These are phyloP conservation scores for Colletotrichum australisinense DNA, from an alignment of 2,329 filamentous ascomycete genomes.

Conservation along the genomic window DNA sequence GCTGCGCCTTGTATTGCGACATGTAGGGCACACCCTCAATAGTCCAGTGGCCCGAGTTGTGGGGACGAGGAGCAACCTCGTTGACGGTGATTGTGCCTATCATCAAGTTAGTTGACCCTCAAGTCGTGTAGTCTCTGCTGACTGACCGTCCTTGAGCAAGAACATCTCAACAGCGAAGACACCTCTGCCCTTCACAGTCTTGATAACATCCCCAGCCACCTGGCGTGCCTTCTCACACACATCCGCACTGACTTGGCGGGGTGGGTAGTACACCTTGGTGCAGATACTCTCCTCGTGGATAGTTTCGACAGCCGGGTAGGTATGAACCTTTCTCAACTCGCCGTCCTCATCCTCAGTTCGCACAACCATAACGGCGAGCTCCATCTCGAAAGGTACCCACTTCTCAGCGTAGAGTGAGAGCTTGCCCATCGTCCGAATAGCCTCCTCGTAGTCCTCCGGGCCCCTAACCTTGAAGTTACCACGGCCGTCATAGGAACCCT, in stretches of 20 bases:
- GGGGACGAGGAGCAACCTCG: conserved; percentile 79
- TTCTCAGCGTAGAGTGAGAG: conserved; percentile 88
- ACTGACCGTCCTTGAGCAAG: conserved; percentile 74
- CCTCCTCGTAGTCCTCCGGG: conserved; percentile 65
- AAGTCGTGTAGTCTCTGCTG: background rate
- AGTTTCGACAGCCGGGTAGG: conserved; percentile 93
- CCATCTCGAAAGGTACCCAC: conserved; percentile 86
- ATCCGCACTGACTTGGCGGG: conserved; percentile 73
- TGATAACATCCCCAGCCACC: conserved; percentile 82
- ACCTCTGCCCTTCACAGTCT: conserved; percentile 85
- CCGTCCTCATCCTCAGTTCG: conserved; percentile 79
- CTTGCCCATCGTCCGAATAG: conserved; percentile 75
- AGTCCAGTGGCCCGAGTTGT: conserved; percentile 95
- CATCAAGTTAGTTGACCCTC: conserved; percentile 5
- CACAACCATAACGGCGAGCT: conserved; percentile 94
- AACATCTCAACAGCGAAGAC: conserved; percentile 99
- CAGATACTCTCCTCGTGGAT: conserved; percentile 96
- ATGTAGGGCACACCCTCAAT: conserved; percentile 89
- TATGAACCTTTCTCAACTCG: conserved; percentile 62
- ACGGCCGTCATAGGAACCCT: conserved; percentile 92
- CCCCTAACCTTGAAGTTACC: conserved; percentile 68
- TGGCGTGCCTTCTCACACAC: conserved; percentile 76
- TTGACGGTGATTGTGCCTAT: conserved; percentile 79
- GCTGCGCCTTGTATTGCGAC: conserved; percentile 93
- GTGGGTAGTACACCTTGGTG: conserved; percentile 90